Base-by-base conservation (phyloP, 73 alveolate species). In the Durusdinium trenchii region DNA sequence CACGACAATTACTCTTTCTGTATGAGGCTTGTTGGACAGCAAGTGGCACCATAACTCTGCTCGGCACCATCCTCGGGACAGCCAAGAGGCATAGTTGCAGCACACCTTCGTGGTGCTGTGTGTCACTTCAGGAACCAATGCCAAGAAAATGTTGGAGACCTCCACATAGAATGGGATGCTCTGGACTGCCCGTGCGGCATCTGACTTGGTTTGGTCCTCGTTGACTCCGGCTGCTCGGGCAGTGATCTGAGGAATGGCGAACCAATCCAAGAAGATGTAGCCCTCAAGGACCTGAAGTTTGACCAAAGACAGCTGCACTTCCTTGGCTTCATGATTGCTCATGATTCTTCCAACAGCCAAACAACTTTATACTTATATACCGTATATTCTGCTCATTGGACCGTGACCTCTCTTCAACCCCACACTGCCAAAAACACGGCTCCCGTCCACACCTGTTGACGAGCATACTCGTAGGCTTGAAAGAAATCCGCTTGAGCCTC, bases 141-240 rank as follows among this genome's bases (percentile, higher is more conserved):
- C n/a, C n/a, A n/a, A n/a, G n/a, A n/a, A n/a, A n/a, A n/a, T n/a
- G n/a, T n/a, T n/a, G n/a, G n/a, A n/a, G n/a, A n/a, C 95, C 95
- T 86, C 95, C 83, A 86, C 95, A 62, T 86, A 86, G 82, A 47
- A 60, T 16, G 95, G 95, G 38, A 86, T 86, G 38, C 95, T 86
- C 18, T 86, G 75, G 16, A 86, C 95, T 40, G 95, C 95, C 30
- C 35, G 32, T 5, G 95, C 95, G 5, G 95, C 95, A 18, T 61
- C 82, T 47, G 95, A 86, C n/a, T 69, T 67, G 48, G 64, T 57
- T 51, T 60, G 47, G 46, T 86, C 83, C 28, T 86, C 95, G 46
- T 86, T 86, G 60, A 62, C 47, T 26, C 95, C 95, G 36, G 57
- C 47, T 36, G 84, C 75, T 6, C 95, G 60, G 30, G 83, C 95